Evolutionary conservation across 768 basidiomycete genomes (phyloP).

Genomic region (Termitomyces sp.): DNA sequence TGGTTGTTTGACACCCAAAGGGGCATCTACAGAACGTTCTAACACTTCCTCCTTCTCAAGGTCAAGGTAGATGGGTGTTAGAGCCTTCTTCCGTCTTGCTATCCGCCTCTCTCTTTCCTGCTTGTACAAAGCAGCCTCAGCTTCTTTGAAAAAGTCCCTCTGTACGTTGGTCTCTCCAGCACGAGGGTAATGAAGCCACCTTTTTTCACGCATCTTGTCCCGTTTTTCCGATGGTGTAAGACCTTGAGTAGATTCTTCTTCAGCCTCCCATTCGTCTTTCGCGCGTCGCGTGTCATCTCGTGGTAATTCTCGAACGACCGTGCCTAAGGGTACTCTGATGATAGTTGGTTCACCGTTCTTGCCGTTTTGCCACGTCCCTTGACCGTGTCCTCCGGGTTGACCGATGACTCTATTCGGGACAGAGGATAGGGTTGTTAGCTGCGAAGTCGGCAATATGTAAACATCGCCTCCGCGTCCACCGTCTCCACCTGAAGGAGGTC

Average conservation of each 20-base stretch:
- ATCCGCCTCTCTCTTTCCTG: constrained; percentile 58
- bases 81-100: constrained; percentile 34
- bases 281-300: constrained; percentile 59
- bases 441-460: constrained; percentile 73
- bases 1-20: constrained; percentile 52
- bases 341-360: constrained; percentile 64
- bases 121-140: constrained; percentile 53
- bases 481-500: constrained; percentile 90
- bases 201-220: constrained; percentile 53
- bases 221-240: constrained; percentile 43
- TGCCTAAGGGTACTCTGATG: constrained; percentile 84
- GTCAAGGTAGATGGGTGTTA: constrained; percentile 52
- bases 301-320: constrained; percentile 74
- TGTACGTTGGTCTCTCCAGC: constrained; percentile 55
- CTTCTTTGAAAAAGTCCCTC: constrained; percentile 64
- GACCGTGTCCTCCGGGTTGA: constrained; percentile 62
- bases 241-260: constrained; percentile 51
- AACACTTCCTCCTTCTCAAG: constrained; percentile 47
- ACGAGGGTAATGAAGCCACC: constrained; percentile 82
- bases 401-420: constrained; percentile 67
- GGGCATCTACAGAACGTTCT: constrained; percentile 45
- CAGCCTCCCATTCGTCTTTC: constrained; percentile 68
- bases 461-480: constrained; percentile 88
- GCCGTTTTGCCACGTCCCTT: constrained; percentile 87
- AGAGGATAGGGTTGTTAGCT: constrained; percentile 71